phyloP scores from a whole-genome alignment of 2,329 filamentous ascomycete species.

The Cercospora nicotianae region DNA sequence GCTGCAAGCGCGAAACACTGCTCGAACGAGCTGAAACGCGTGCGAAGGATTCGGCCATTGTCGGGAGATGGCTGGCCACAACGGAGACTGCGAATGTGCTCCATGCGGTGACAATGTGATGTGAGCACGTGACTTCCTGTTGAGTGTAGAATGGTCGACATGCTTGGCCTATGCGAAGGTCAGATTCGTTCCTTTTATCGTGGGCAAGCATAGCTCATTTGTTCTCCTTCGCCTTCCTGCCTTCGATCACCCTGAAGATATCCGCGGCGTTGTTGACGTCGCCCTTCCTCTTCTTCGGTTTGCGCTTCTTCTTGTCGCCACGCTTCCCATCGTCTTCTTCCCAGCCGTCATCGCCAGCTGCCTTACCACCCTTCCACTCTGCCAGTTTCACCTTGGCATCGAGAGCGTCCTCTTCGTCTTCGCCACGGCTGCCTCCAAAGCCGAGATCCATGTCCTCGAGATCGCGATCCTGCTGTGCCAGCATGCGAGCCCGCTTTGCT shows the following conservation, averaged over 20 bases:
- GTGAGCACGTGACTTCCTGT: neutral
- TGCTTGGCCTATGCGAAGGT: conserved; percentile 8
- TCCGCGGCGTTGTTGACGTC: conserved; percentile 38
- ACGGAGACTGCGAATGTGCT: neutral
- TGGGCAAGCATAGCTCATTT: conserved; percentile 27
- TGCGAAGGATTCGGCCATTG: neutral
- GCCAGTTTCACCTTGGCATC: conserved; percentile 64
- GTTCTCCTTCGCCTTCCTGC: conserved; percentile 30
- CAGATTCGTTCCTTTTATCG: conserved; percentile 2
- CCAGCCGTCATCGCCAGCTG: conserved; percentile 51
- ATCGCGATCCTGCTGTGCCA: conserved; percentile 72
- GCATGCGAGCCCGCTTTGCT: conserved; percentile 63
- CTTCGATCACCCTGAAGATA: conserved; percentile 39
- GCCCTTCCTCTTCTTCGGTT: conserved; percentile 64
- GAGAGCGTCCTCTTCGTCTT: conserved; percentile 74
- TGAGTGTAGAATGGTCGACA: neutral
- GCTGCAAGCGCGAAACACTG: neutral
- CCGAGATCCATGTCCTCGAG: conserved; percentile 91
- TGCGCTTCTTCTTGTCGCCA: conserved; percentile 69
- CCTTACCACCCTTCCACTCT: conserved; percentile 59
- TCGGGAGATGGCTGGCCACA: neutral
- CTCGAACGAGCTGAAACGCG: neutral
- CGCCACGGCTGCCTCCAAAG: conserved; percentile 83
- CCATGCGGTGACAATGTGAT: neutral
- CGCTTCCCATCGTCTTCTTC: conserved; percentile 61